Percentiles rank a stretch among this genome's conserved stretches.
Conservation (phyloP, 176 grass and related monocot genomes). For the Areca catechu region DNA sequence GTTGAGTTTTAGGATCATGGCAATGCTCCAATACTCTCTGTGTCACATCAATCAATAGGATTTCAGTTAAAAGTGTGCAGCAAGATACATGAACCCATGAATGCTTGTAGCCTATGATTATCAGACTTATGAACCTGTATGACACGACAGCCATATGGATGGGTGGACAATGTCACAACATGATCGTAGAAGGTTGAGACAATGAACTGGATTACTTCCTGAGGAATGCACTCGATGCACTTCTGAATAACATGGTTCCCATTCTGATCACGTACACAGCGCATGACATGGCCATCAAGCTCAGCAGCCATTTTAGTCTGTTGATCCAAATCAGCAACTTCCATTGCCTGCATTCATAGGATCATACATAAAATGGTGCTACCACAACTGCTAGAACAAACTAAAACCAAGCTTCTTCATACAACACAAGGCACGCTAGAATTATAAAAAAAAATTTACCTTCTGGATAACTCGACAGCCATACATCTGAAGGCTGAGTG, state of each 20-base stretch:
- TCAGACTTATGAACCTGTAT: slow-evolving; percentile 32
- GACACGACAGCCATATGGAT: slow-evolving; percentile 38
- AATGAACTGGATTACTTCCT: slow-evolving; percentile 27
- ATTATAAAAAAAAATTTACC: slow-evolving; percentile 11
- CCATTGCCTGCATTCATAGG: slow-evolving; percentile 26
- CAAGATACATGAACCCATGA: too few species aligned
- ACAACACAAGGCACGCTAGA: too few species aligned
- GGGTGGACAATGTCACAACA: slow-evolving; percentile 20
- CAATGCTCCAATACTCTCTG: slow-evolving; percentile 39
- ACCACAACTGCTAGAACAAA: too few species aligned
- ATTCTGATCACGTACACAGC: slow-evolving; percentile 36
- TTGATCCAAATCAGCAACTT: slow-evolving; percentile 29
- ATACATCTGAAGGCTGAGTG: slow-evolving; percentile 27
- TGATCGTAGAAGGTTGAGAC: slow-evolving; percentile 20
- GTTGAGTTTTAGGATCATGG: slow-evolving; percentile 18
- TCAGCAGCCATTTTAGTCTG: slow-evolving; percentile 40
- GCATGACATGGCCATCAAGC: slow-evolving; percentile 27
- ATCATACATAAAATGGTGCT: too few species aligned
- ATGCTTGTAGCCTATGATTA: too few species aligned
- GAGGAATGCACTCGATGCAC: slow-evolving; percentile 45
- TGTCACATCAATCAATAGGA: too few species aligned
- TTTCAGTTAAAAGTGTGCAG: too few species aligned
- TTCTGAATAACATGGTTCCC: slow-evolving; percentile 50
- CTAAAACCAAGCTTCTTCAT: too few species aligned
- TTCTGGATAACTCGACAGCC: slow-evolving; percentile 46